These are phyloP conservation scores for Thraustochytrium striatum DNA, from an alignment of 352 stramenopile genomes.

Conservation along the genomic window DNA sequence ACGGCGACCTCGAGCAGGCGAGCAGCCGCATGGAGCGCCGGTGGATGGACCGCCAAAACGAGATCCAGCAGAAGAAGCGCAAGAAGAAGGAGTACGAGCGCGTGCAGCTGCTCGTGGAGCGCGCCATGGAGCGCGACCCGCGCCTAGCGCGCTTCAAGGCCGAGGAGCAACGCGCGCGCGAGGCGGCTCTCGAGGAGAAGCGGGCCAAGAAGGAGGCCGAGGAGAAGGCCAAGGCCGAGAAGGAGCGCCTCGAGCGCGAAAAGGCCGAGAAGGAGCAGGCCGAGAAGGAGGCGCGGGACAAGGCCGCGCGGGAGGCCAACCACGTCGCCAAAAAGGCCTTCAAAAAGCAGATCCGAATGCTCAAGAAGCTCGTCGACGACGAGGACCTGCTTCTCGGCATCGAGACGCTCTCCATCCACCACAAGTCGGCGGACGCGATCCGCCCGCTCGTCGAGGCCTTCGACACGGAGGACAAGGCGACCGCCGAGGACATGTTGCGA, in stretches of 20 bases:
- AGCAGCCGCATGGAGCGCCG: slow-evolving; percentile 69
- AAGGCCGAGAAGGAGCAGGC: slow-evolving; percentile 42
- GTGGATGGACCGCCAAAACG: slow-evolving; percentile 77
- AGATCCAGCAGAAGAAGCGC: slow-evolving; percentile 66
- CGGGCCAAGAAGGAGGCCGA: slow-evolving; percentile 55
- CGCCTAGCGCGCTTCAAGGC: slow-evolving; percentile 58
- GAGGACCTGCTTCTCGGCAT: neutral
- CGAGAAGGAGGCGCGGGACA: slow-evolving; percentile 56
- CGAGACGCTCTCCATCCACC: too few relatives aligned
- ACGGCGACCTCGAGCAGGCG: slow-evolving; percentile 64
- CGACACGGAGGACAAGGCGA: slow-evolving; percentile 1
- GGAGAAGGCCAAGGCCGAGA: slow-evolving; percentile 52
- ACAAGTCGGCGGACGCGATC: slow-evolving; percentile 2
- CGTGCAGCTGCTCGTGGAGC: slow-evolving; percentile 71
- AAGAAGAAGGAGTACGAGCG: slow-evolving; percentile 76
- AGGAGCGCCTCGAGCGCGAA: slow-evolving; percentile 53
- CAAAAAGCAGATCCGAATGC: slow-evolving; percentile 58
- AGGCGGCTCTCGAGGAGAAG: slow-evolving; percentile 48
- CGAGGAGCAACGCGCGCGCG: slow-evolving; percentile 50
- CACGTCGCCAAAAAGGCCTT: slow-evolving; percentile 53
- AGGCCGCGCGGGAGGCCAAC: slow-evolving; percentile 53
- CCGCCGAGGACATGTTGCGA: neutral
- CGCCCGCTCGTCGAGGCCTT: neutral
- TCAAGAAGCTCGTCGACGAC: slow-evolving; percentile 60
- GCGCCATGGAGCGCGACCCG: slow-evolving; percentile 66